Conservation (phyloP, 495 filamentous ascomycete genomes). For the Xylaria palmicola region DNA sequence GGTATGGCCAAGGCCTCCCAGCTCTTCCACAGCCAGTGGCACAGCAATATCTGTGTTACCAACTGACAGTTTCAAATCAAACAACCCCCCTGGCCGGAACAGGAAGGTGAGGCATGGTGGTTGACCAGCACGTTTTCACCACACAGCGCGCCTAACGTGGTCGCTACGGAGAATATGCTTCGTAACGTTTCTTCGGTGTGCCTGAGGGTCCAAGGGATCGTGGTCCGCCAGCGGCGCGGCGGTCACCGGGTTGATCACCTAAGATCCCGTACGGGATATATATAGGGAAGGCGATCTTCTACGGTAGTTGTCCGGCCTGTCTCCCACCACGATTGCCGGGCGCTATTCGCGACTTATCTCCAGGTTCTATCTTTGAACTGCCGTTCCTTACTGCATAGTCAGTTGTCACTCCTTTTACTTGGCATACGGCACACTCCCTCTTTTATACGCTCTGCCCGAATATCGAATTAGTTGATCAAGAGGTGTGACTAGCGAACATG, state of each 20-base stretch:
- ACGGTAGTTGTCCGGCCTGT: background rate
- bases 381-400: conserved; percentile 12
- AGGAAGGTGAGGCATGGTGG: background rate
- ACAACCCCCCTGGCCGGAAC: conserved; percentile 10
- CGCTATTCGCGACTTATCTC: background rate
- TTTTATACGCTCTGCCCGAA: too few species aligned
- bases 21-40: background rate
- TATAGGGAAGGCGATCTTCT: conserved; percentile 3
- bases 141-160: background rate
- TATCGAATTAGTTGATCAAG: conserved; percentile 10
- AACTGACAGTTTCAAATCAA: conserved; percentile 14
- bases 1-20: background rate
- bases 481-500: background rate
- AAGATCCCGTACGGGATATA: background rate
- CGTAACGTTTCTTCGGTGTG: conserved; percentile 11
- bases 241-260: background rate
- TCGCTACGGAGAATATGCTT: background rate
- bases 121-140: conserved; percentile 2
- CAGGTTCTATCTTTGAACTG: conserved; percentile 12
- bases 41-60: background rate
- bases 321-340: conserved; percentile 1
- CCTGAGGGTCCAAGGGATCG: background rate
- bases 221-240: background rate
- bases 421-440: too few species aligned
- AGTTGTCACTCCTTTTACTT: conserved; percentile 18